Percentiles rank a stretch among this genome's conserved stretches.
phyloP scores from a whole-genome alignment of 1,284 basidiomycete genomes.

The Apiotrichum mycotoxinovorans region DNA sequence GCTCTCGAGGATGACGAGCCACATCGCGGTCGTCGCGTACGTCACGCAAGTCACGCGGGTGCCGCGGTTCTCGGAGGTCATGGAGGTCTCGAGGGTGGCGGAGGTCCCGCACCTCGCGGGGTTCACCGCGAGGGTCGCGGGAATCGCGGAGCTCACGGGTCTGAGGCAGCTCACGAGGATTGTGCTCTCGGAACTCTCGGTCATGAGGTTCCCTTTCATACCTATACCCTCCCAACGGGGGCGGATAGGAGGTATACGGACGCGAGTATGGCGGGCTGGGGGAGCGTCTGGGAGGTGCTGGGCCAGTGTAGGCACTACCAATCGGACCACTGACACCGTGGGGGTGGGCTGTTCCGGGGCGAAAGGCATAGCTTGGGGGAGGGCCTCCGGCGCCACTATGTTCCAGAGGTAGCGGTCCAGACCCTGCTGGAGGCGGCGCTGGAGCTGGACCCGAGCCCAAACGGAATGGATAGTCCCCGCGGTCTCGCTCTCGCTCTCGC shows the following conservation, averaged over 20 bases:
- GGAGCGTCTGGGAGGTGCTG: background rate
- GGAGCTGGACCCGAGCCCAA: background rate
- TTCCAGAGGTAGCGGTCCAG: background rate
- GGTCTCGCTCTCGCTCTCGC: background rate
- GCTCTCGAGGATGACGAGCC: background rate
- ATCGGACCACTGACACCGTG: background rate
- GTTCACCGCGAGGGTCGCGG: background rate
- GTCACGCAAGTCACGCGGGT: background rate
- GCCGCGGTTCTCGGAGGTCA: background rate
- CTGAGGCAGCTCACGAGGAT: background rate
- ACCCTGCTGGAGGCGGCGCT: background rate
- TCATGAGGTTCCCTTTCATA: background rate
- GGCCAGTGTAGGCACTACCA: background rate
- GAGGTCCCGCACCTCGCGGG: background rate
- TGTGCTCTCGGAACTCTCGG: background rate
- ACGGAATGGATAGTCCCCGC: background rate
- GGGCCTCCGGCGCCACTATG: background rate
- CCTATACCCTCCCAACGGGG: background rate
- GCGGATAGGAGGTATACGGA: conserved; percentile 1
- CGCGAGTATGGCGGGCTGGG: background rate
- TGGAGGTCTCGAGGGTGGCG: background rate
- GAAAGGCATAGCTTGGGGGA: background rate
- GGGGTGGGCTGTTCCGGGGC: background rate
- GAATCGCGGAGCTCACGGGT: background rate
- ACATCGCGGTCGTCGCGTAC: background rate